Base-by-base conservation (phyloP, 2,329 filamentous ascomycete genomes). In the Colletotrichum chlorophyti region DNA sequence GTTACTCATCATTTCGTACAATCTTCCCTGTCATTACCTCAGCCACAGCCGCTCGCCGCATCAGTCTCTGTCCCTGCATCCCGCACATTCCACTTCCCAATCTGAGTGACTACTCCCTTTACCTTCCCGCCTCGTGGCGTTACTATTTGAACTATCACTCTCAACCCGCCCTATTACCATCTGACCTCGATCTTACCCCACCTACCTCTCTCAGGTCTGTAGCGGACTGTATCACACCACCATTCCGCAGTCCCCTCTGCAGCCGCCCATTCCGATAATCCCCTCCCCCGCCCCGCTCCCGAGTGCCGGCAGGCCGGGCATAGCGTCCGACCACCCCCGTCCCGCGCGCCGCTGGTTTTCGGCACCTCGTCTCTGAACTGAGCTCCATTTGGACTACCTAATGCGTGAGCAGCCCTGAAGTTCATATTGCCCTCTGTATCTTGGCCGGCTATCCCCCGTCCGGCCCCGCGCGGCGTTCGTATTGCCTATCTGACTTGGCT, bases 1-100 rank as follows among this genome's bases (percentile, higher is more conserved):
- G 34, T 47, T 41, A 23, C 34, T 47, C 49, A 26, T 48, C 48
- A 48, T 46, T 45, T 29, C 49, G 47, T 57, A 38, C 26, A 40
- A 45, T 11, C 9, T 17, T 21, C 12, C 45, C 45, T 48, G 10
- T n/a, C 6, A 41, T 9, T 17, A 29, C 24, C 23, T 37, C 17
- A 29, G 15, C 46, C 24, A 31, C 46, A 49, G 17, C 32, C 8
- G 9, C 23, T 19, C 35, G 46, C 32, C 46, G 31, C 29, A 27
- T 46, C 12, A n/a, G n/a, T 27, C 32, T 38, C 32, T 12, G 24
- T 21, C 26, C 23, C 46, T 21, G 46, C 46, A 38, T 40, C 24
- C 34, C 46, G n/a, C n/a, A n/a, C n/a, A 23, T 14, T 38, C 10
- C 12, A n/a, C 24, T 17, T 15, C 46, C 46, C 21, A 40, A 26